phyloP scores from a whole-genome alignment of 345 rosid genomes.

The Populus simonii region DNA sequence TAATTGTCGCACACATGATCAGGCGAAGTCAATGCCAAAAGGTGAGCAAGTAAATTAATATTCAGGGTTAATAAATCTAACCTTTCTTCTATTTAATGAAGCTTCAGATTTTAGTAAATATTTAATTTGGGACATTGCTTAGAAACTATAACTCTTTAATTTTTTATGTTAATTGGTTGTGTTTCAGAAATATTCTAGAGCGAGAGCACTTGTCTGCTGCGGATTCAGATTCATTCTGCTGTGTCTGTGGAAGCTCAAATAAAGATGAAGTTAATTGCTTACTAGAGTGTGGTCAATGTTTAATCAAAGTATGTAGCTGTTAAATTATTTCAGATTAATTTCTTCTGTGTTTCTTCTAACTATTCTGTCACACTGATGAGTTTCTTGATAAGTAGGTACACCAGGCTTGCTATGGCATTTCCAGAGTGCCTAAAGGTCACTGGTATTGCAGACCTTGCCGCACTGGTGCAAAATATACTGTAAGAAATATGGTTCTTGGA shows the following conservation, averaged over 20 bases:
- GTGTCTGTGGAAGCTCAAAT: conserved; percentile 50
- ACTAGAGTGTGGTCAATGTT: conserved; percentile 42
- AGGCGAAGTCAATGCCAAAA: conserved; percentile 14
- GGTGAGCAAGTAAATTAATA: conserved; percentile 30
- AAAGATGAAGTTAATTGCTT: conserved; percentile 41
- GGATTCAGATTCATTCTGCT: conserved; percentile 35
- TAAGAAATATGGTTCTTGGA: conserved; percentile 20
- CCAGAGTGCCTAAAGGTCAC: conserved; percentile 39
- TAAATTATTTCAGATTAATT: background rate
- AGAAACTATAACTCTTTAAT: conserved; percentile 1
- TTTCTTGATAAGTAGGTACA: conserved; percentile 35
- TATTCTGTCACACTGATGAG: conserved; percentile 2
- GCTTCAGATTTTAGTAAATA: background rate
- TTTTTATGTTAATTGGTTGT: conserved; percentile 4
- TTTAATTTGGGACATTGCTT: background rate
- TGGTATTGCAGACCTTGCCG: conserved; percentile 56
- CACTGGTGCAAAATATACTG: conserved; percentile 34
- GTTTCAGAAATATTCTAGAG: conserved; percentile 24
- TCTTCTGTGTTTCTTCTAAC: background rate
- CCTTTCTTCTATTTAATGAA: background rate
- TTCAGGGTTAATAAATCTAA: background rate
- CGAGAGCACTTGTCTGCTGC: conserved; percentile 3
- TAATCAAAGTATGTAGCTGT: conserved; percentile 31
- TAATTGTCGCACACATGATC: conserved; percentile 4
- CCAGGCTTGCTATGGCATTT: conserved; percentile 56